Conservation (phyloP, 2,329 filamentous ascomycete species). For the Hymenoscyphus occultus region DNA sequence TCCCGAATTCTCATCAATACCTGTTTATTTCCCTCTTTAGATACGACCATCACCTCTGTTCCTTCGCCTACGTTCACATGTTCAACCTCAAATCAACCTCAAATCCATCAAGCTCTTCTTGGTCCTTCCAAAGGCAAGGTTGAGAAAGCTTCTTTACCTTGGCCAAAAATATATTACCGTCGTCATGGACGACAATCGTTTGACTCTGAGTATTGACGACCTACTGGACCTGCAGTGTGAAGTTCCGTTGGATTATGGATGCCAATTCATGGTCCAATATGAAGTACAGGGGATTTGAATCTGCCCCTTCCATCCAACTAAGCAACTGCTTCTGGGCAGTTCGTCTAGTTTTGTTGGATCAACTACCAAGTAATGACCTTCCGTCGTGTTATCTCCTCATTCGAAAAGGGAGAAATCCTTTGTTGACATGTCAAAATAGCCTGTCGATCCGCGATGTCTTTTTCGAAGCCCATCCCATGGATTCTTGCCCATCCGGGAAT, state of each 20-base stretch:
- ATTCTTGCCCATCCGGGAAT: conserved; percentile 24
- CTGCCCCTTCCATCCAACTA: no score
- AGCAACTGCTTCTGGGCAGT: neutral
- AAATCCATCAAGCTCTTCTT: no score
- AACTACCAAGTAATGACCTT: conserved; percentile 9
- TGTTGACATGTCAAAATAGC: conserved; percentile 10
- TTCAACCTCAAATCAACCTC: no score
- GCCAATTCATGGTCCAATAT: neutral
- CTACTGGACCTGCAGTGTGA: neutral
- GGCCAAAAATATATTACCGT: no score
- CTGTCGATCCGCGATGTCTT: neutral
- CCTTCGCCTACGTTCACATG: no score
- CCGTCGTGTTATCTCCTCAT: neutral
- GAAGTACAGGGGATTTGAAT: neutral
- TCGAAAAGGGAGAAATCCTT: neutral
- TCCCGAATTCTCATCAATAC: no score
- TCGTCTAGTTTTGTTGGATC: neutral
- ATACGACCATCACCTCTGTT: no score
- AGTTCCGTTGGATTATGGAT: neutral
- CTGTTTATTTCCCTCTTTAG: no score
- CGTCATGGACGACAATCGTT: no score
- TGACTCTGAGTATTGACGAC: no score
- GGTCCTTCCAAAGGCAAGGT: no score
- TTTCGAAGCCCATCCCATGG: conserved; percentile 10
- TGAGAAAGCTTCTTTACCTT: no score